A percentile compares a stretch with the other conserved stretches of the same genome.
Evolutionary conservation across 768 basidiomycete species (phyloP).

Genomic region (Cyathus striatus): DNA sequence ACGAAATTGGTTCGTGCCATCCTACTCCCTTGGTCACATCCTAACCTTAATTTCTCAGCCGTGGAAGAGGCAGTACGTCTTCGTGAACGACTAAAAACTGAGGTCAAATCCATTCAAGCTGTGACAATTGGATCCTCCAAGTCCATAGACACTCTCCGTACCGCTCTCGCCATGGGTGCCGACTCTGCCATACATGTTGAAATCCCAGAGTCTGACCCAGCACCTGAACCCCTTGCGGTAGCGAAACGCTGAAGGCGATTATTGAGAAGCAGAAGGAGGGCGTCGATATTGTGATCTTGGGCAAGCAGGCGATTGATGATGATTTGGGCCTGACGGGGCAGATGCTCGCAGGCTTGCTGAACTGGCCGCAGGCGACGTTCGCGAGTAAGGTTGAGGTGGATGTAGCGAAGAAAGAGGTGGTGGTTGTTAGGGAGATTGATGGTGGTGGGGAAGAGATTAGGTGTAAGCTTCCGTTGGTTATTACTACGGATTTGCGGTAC

Average conservation of each 20-base stretch:
- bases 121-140: slow-evolving; percentile 95
- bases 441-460: slow-evolving; percentile 85
- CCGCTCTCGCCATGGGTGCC: slow-evolving; percentile 97
- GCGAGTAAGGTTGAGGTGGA: slow-evolving; percentile 84
- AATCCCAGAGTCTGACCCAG: slow-evolving; percentile 61
- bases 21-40: not conserved
- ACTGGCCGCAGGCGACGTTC: slow-evolving; percentile 93
- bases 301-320: slow-evolving; percentile 98
- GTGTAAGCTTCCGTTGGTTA: slow-evolving; percentile 74
- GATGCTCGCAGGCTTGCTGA: slow-evolving; percentile 91
- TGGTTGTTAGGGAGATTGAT: slow-evolving; percentile 88
- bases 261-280: slow-evolving; percentile 54
- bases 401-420: slow-evolving; percentile 52
- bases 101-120: slow-evolving; percentile 82
- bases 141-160: slow-evolving; percentile 83
- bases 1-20: slow-evolving; percentile 82
- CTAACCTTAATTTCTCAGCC: slow-evolving; percentile 57
- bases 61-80: slow-evolving; percentile 96
- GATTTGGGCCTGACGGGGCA: slow-evolving; percentile 95
- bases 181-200: slow-evolving; percentile 92
- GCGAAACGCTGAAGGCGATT: slow-evolving; percentile 78
- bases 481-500: slow-evolving; percentile 92
- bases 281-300: slow-evolving; percentile 87
- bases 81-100: slow-evolving; percentile 76
- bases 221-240: slow-evolving; percentile 87